Base-by-base conservation (phyloP, 805 yeast species). In the Ogataea ganodermae region DNA sequence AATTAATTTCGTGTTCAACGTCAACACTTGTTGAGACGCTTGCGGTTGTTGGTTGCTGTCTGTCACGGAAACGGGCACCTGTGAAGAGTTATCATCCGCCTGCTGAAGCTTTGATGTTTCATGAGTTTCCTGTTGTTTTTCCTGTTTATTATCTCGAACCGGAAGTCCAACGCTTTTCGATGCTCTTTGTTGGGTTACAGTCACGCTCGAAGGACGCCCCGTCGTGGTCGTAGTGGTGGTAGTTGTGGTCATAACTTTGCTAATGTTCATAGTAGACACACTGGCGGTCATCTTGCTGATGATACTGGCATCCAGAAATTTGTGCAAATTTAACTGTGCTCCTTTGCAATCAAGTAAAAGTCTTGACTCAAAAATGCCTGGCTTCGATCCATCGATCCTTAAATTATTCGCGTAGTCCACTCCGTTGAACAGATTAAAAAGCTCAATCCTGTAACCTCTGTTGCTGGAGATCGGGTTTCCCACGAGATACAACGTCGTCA, bases 331-430 rank as follows among this genome's bases (percentile, higher is more conserved):
- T 55, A 71, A 62, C 44, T 69, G 66, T 1, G 83, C 77, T 20
- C 69, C 67, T 51, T 75, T 80, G 2, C 74, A 66, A 52, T 79
- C 84, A 43, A 80, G 65, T 23, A 80, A 62, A 55, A 80, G 59
- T 26, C 84, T 75, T 17, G 78, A 71, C 62, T 80, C 86, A 63
- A 80, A 78, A 46, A 80, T 78, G 1, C 85, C 84, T 0, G 86
- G 85, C 44, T 76, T 62, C 3, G 84, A 78, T 36, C 82, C 84
- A 59, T 80, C 85, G 31, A 80, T 75, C 53, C 76, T 76, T 49
- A 80, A 58, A 6, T 58, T 58, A 52, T 78, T 78, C 20, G 69
- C 68, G 49, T 73, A 74, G 47, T 69, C 72, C 32, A 77, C 74
- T 7, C 83, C 84, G 57, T 79, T 79, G 53, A 78, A 69, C 42